Conservation (phyloP, 495 filamentous ascomycete species). For the Penicillium chermesinum region DNA sequence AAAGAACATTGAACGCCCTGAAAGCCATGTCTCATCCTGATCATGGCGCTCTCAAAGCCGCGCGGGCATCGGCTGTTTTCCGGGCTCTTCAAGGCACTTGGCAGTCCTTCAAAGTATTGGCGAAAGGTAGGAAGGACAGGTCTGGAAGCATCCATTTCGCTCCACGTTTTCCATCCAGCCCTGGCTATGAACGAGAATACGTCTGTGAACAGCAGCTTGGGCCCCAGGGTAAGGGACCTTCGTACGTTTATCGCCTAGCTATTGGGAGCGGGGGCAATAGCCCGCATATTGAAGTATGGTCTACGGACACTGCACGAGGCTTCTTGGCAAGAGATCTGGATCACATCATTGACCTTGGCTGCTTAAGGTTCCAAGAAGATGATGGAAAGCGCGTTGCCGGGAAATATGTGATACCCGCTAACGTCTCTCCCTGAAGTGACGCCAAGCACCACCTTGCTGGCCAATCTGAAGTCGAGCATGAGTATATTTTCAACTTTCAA, state of each 20-base stretch:
- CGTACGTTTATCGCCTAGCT: slow-evolving; percentile 14
- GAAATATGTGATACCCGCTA: slow-evolving; percentile 13
- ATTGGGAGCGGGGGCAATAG: slow-evolving; percentile 3
- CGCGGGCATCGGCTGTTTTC: slow-evolving; percentile 52
- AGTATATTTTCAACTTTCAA: slow-evolving; percentile 29
- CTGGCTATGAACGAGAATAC: slow-evolving; percentile 28
- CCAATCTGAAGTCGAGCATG: neutral
- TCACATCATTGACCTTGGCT: slow-evolving; percentile 1
- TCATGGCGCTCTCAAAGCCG: slow-evolving; percentile 3
- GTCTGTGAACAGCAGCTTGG: slow-evolving; percentile 19
- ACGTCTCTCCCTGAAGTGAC: neutral
- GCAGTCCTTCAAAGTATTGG: slow-evolving; percentile 46
- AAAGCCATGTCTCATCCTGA: slow-evolving; percentile 7
- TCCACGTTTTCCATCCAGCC: slow-evolving; percentile 40
- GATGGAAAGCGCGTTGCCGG: slow-evolving; percentile 5
- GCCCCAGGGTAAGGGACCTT: neutral
- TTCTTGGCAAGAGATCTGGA: neutral
- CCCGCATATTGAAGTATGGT: slow-evolving; percentile 11
- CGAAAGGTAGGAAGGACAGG: slow-evolving; percentile 1
- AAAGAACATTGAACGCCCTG: slow-evolving; percentile 20
- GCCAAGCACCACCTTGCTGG: neutral
- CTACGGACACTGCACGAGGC: neutral
- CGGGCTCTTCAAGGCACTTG: slow-evolving; percentile 70
- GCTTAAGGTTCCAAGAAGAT: slow-evolving; percentile 3
- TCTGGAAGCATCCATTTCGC: slow-evolving; percentile 57